These are phyloP conservation scores for Diplodia sapinea DNA, from an alignment of 2,329 filamentous ascomycete species.

Conservation along the genomic window DNA sequence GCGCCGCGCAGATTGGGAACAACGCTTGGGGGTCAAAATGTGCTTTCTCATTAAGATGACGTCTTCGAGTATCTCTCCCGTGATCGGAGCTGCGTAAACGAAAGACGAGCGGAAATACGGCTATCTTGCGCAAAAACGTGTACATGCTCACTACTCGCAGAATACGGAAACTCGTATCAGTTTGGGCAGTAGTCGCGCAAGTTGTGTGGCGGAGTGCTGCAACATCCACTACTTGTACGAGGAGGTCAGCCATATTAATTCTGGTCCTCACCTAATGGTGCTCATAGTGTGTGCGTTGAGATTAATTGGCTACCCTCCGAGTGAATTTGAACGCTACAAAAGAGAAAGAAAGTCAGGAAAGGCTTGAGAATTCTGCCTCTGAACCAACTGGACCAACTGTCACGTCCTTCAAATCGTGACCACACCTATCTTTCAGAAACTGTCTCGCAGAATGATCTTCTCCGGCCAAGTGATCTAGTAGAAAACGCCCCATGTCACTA, in stretches of 20 bases:
- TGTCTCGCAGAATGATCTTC: neutral
- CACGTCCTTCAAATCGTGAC: neutral
- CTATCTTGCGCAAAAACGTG: neutral
- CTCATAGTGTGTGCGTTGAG: neutral
- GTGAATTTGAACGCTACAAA: neutral
- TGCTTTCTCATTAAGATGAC: neutral
- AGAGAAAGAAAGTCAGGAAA: neutral
- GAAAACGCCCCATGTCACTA: neutral
- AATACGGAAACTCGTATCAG: constrained; percentile 17
- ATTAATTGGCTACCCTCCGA: neutral
- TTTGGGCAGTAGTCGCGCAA: neutral
- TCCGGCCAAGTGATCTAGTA: neutral
- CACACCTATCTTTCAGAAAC: neutral
- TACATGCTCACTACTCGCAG: neutral
- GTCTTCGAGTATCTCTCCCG: neutral
- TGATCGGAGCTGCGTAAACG: neutral
- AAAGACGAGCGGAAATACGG: neutral
- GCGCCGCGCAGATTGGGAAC: neutral
- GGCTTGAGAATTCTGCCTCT: neutral
- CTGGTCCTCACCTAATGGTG: neutral
- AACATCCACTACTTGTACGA: neutral
- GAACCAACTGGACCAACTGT: neutral
- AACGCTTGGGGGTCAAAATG: neutral
- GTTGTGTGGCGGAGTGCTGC: neutral
- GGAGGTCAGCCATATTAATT: neutral